Evolutionary conservation across 2,329 filamentous ascomycete species (phyloP).

Genomic region (Claviceps paspali): DNA sequence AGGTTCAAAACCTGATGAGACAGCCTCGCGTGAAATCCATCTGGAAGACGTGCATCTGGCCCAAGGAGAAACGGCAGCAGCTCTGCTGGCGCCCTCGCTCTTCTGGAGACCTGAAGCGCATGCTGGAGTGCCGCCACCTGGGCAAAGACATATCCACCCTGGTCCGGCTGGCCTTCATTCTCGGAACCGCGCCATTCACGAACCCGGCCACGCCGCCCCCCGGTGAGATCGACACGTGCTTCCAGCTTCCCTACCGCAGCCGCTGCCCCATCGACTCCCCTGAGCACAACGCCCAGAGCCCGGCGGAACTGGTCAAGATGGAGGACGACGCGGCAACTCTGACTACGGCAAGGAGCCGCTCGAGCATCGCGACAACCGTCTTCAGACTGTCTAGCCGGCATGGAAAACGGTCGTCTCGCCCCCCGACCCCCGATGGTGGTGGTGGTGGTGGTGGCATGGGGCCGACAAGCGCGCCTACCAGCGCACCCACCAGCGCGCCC

Average conservation of each 20-base stretch:
- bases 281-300: conserved; percentile 12
- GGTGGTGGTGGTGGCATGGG: conserved; percentile 9
- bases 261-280: conserved; percentile 21
- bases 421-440: conserved; percentile 21
- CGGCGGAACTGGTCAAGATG: conserved; percentile 12
- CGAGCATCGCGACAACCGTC: conserved; percentile 15
- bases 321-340: conserved; percentile 16
- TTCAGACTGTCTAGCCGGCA: conserved; percentile 19
- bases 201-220: conserved; percentile 21
- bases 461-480: conserved; percentile 5
- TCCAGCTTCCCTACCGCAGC: conserved; percentile 21
- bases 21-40: conserved; percentile 27
- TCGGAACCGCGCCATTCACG: conserved; percentile 26
- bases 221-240: conserved; percentile 23
- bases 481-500: not conserved
- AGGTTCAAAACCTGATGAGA: conserved; percentile 29
- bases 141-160: conserved; percentile 24
- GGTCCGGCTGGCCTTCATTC: conserved; percentile 28
- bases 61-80: conserved; percentile 25
- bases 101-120: conserved; percentile 27
- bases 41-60: conserved; percentile 31
- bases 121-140: conserved; percentile 29
- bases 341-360: conserved; percentile 14
- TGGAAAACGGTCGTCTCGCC: conserved; percentile 21
- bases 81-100: conserved; percentile 26